Conservation (phyloP, 106 monocot genomes). For the Platanthera guangdongensis region DNA sequence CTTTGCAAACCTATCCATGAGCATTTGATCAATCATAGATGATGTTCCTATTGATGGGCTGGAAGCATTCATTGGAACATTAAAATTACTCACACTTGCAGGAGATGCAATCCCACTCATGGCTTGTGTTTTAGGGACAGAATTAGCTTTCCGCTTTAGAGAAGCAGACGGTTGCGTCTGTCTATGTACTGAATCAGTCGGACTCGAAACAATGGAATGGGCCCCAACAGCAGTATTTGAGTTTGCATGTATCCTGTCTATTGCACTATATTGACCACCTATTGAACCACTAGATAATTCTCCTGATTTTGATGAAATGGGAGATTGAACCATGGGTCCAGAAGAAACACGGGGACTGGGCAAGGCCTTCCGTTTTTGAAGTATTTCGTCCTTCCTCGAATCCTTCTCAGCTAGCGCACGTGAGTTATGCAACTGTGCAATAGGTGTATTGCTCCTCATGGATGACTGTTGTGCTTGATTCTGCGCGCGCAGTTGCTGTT, state of each 20-base stretch:
- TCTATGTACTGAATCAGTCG: slow-evolving; percentile 55
- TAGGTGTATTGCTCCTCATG: slow-evolving; percentile 33
- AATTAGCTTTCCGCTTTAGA: slow-evolving; percentile 58
- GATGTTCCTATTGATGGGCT: slow-evolving; percentile 62
- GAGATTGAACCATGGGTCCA: slow-evolving; percentile 74
- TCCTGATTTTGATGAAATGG: slow-evolving; percentile 82
- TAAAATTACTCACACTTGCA: slow-evolving; percentile 80
- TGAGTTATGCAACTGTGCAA: slow-evolving; percentile 43
- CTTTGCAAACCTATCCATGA: slow-evolving; percentile 73
- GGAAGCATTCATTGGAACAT: slow-evolving; percentile 44
- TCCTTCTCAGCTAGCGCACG: slow-evolving; percentile 36
- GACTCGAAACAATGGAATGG: slow-evolving; percentile 59
- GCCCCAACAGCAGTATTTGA: slow-evolving; percentile 43
- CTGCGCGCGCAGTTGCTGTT: slow-evolving; percentile 38
- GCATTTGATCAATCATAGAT: slow-evolving; percentile 44
- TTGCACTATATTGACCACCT: slow-evolving; percentile 47
- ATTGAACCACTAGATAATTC: slow-evolving; percentile 74
- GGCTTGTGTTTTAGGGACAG: slow-evolving; percentile 50
- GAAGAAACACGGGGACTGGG: slow-evolving; percentile 72
- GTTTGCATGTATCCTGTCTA: slow-evolving; percentile 49
- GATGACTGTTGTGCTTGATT: slow-evolving; percentile 32
- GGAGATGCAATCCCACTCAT: slow-evolving; percentile 84
- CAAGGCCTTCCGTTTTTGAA: slow-evolving; percentile 50
- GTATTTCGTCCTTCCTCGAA: slow-evolving; percentile 42
- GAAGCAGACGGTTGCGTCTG: slow-evolving; percentile 30